Conservation (phyloP, 2,329 filamentous ascomycete genomes). For the Fusarium nelsonii region DNA sequence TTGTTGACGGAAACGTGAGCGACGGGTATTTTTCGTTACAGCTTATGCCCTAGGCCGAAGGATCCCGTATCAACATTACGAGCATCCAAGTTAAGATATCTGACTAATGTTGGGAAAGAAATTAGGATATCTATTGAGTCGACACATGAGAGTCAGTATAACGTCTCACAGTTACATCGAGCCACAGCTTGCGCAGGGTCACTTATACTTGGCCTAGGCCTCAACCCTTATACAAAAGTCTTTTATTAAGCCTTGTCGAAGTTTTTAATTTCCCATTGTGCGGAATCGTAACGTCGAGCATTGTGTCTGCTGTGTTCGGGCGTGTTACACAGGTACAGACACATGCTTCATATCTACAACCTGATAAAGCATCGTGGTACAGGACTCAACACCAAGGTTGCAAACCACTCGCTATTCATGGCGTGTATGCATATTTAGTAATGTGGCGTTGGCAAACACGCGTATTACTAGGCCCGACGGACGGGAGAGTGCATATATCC, state of each 20-base stretch:
- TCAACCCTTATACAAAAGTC: slow-evolving; percentile 9
- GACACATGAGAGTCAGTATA: slow-evolving; percentile 10
- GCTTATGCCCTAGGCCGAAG: slow-evolving; percentile 12
- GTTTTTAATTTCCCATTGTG: neutral
- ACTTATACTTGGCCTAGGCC: neutral
- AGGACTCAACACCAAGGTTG: neutral
- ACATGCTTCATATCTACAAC: slow-evolving; percentile 26
- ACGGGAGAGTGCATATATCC: slow-evolving; percentile 27
- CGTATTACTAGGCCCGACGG: slow-evolving; percentile 5
- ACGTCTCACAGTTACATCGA: slow-evolving; percentile 34
- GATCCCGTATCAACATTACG: neutral
- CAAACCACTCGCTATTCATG: neutral
- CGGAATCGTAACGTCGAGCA: slow-evolving; percentile 10
- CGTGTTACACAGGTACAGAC: slow-evolving; percentile 30
- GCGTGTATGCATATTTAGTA: neutral
- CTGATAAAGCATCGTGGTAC: slow-evolving; percentile 12
- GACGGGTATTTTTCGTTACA: slow-evolving; percentile 4
- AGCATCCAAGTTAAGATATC: neutral
- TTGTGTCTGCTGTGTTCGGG: slow-evolving; percentile 3
- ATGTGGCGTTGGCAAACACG: slow-evolving; percentile 22
- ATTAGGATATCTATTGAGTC: neutral
- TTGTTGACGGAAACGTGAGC: neutral
- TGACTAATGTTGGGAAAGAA: neutral
- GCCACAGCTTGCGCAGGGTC: neutral
- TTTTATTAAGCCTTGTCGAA: neutral